A percentile compares a stretch with the other conserved stretches of the same genome.
These are phyloP conservation scores for Arxiozyma slooffiae DNA, from an alignment of 1,139 yeast species.

Conservation along the genomic window DNA sequence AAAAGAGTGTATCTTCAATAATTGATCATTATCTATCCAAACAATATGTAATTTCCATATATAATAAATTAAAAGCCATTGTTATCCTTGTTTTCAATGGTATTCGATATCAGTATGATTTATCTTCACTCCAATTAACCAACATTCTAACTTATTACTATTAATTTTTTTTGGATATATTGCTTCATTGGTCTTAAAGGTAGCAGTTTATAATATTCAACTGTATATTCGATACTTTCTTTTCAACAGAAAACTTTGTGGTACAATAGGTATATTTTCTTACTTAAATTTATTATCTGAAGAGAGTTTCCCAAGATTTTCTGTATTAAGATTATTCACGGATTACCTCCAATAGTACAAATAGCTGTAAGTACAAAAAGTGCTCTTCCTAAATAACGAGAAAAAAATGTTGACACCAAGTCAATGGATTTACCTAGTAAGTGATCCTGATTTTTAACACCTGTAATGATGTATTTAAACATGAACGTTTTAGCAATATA, in stretches of 20 bases:
- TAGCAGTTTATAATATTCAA: constrained; percentile 58
- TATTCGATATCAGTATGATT: constrained; percentile 49
- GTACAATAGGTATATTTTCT: constrained; percentile 60
- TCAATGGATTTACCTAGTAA: constrained; percentile 55
- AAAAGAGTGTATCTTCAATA: constrained; percentile 44
- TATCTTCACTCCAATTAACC: constrained; percentile 41
- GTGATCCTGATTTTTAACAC: constrained; percentile 66
- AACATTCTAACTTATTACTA: constrained; percentile 55
- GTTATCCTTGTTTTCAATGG: constrained; percentile 54
- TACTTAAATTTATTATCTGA: constrained; percentile 47
- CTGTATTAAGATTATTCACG: constrained; percentile 72
- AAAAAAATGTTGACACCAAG: constrained; percentile 49
- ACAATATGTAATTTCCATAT: constrained; percentile 71
- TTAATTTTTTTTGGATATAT: constrained; percentile 35
- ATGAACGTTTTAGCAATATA: constrained; percentile 68
- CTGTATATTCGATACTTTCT: constrained; percentile 52
- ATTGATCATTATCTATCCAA: constrained; percentile 44
- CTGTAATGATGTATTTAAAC: constrained; percentile 62
- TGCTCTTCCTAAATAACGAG: constrained; percentile 37
- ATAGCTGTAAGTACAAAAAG: constrained; percentile 46
- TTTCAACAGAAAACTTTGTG: constrained; percentile 55
- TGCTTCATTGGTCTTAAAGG: constrained; percentile 63
- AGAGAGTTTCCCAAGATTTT: constrained; percentile 41
- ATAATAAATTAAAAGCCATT: constrained; percentile 68
- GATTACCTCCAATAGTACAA: constrained; percentile 66